Base-by-base conservation (phyloP, 306 rosid species). In the Rosa persica region DNA sequence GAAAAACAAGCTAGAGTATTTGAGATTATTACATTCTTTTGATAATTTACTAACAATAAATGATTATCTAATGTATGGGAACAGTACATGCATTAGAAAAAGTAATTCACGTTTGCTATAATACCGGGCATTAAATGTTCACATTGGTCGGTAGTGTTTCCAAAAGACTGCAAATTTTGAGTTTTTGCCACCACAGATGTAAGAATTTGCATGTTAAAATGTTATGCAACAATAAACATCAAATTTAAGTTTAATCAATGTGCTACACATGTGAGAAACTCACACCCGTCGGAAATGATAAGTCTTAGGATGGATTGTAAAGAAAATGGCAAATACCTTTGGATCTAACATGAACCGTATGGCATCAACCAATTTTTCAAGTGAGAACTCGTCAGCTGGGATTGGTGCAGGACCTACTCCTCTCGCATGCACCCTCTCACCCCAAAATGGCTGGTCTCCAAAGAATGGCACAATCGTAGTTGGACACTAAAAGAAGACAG, bases 401-500 rank as follows among this genome's bases (percentile, higher is more conserved):
- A 95, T 92, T 70, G 97, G 97, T 22, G 90, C 88, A 68, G 98
- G 98, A 75, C 98, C 98, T 23, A 95, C 89, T 76, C 97, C 97
- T 79, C 91, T 86, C 16, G 93, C 90, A 12, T 86, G 92, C 70
- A 95, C 98, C 77, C 90, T 91, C 73, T 92, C 97, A 69, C 98
- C 98, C 98, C 98, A 95, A 78, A 95, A 95, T 57, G 83, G 93
- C 78, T 95, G 98, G 82, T 95, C 98, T 12, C 98, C 98, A 7
- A 95, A 95, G 88, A 95, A 92, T 7, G 98, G 98, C 49, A 95
- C 91, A 27, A 95, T 72, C 12, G 98, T 91, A 70, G 98, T 92
- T 52, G 98, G 98, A 78, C 98, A 92, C 98, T 95, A 70, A 30
- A 77, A 72, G 23, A 70, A 57, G 40, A 78, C 15, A 60, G 61